Evolutionary conservation across 163 green algal genomes (phyloP).

Genomic region (Chloroidium sp.): DNA sequence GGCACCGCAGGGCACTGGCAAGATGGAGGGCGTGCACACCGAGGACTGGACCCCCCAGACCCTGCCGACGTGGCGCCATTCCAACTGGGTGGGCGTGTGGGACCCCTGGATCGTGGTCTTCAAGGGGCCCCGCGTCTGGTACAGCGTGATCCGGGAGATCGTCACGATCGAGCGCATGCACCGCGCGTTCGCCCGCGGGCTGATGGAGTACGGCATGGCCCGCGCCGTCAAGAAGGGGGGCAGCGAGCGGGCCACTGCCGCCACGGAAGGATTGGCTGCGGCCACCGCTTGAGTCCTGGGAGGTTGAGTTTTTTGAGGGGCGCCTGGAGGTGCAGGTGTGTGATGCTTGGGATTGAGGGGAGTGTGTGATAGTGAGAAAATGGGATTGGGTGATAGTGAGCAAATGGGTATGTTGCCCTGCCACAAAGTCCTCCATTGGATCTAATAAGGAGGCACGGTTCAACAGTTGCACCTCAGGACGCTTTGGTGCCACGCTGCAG

Average conservation of each 20-base stretch:
- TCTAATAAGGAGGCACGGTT: too few species aligned
- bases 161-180: conserved; percentile 93
- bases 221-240: conserved; percentile 27
- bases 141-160: conserved; percentile 75
- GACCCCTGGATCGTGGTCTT: conserved; percentile 88
- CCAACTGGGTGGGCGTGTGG: conserved; percentile 88
- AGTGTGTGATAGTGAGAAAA: too few species aligned
- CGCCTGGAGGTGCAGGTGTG: too few species aligned
- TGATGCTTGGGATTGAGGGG: too few species aligned
- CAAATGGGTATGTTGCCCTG: too few species aligned
- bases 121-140: conserved; percentile 43
- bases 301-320: too few species aligned
- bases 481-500: too few species aligned
- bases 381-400: too few species aligned
- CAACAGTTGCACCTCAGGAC: too few species aligned
- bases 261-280: background rate
- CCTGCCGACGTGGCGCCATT: conserved; percentile 80
- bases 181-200: conserved; percentile 73
- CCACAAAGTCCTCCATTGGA: too few species aligned
- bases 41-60: conserved; percentile 84
- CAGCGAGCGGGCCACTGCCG: too few species aligned
- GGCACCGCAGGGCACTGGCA: conserved; percentile 49
- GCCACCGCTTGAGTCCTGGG: too few species aligned
- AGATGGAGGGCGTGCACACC: conserved; percentile 41
- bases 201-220: conserved; percentile 91